These are phyloP conservation scores for Geoglossum cookeanum DNA, from an alignment of 2,329 filamentous ascomycete genomes.

Conservation along the genomic window DNA sequence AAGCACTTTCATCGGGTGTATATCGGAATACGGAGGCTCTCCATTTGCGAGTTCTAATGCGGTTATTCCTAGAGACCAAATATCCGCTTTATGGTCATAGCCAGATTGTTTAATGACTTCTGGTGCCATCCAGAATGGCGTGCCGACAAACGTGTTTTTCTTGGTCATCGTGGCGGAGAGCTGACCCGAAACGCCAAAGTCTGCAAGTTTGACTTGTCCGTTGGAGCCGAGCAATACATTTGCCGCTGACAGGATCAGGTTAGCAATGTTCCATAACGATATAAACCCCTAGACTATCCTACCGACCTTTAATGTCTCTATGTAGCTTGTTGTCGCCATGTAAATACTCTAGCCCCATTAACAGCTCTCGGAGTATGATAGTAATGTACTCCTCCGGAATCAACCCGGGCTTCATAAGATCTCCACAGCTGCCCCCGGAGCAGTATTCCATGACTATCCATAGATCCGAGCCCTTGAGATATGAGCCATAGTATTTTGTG, in stretches of 20 bases:
- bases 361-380: slow-evolving; percentile 78
- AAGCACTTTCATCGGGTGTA: slow-evolving; percentile 95
- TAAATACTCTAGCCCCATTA: slow-evolving; percentile 80
- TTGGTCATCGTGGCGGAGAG: slow-evolving; percentile 97
- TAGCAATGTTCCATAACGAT: not conserved
- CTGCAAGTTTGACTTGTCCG: slow-evolving; percentile 89
- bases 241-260: slow-evolving; percentile 40
- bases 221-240: slow-evolving; percentile 79
- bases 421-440: slow-evolving; percentile 86
- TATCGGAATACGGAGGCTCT: slow-evolving; percentile 87
- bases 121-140: slow-evolving; percentile 98
- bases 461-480: slow-evolving; percentile 83
- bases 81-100: slow-evolving; percentile 94
- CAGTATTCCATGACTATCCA: slow-evolving; percentile 99
- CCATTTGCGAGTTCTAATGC: slow-evolving; percentile 81
- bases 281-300: not conserved
- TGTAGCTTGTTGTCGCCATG: slow-evolving; percentile 94
- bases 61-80: slow-evolving; percentile 92
- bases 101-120: slow-evolving; percentile 98
- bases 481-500: slow-evolving; percentile 94
- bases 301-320: slow-evolving; percentile 76
- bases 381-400: slow-evolving; percentile 93
- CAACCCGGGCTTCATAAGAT: slow-evolving; percentile 81
- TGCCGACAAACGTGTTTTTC: slow-evolving; percentile 97
- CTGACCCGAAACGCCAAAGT: slow-evolving; percentile 94